Evolutionary conservation across 2,329 filamentous ascomycete species (phyloP), one percentile per base, ranked within the genome.

Genomic region (Aaosphaeria pasadenensis): DNA sequence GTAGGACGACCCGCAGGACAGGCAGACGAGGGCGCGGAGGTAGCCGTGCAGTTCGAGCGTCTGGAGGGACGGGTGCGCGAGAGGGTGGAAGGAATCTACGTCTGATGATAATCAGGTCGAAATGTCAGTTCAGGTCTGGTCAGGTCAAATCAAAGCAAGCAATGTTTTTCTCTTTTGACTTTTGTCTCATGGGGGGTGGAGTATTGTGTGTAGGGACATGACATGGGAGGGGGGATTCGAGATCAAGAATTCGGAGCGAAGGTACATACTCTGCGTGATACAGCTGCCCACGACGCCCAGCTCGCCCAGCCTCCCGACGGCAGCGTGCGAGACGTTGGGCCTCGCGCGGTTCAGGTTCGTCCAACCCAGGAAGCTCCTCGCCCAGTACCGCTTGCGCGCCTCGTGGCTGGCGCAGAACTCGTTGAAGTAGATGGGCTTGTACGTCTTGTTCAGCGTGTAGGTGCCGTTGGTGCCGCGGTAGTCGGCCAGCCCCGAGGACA

Each of bases 11-110:
- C 77, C 79, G 71, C 94, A 99, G 58, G 83, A 88, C 9, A 87
- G 82, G 73, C 94, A 99, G 45, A 91, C 80, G 30, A 91, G 81
- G 30, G 86, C 83, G 55, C 91, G 82, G 43, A 99, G 78, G 70
- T 94, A 95, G 57, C 94, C 94, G 69, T 99, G 94, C 43, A 99
- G 79, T 71, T 97, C 92, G 41, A 95, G 75, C 7, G 89, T 94
- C 5, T 83, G 80, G 39, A 91, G 72, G 7, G 77, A 66, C 0
- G 91, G 89, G 69, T 96, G 91, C 1, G 90, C 87, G 50, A 74
- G 74, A 2, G 80, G 77, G 70, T 99, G 94, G 67, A 99, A 95
- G 2, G 91, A 96, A 72, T 99, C 94, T 44, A 99, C 94, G 65
- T 97, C 75, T 77, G 43, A 7, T 11, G 32, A n/a, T 44, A 1